These are phyloP conservation scores for Peniophora sp. DNA, from an alignment of 1,284 basidiomycete genomes.

Conservation along the genomic window DNA sequence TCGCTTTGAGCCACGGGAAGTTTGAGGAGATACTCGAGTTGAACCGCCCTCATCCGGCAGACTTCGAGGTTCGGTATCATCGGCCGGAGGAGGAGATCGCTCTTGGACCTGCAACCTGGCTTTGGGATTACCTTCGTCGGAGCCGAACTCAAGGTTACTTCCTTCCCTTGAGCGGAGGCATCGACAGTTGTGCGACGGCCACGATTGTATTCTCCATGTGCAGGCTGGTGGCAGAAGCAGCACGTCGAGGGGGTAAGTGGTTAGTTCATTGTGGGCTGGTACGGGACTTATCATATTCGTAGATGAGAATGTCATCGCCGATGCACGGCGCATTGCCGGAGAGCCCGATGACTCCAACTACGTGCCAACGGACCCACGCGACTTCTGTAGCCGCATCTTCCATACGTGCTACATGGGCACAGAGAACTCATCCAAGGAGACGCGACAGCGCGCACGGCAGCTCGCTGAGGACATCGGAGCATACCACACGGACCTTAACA, in stretches of 20 bases:
- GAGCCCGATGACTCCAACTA: constrained; percentile 78
- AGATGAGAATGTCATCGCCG: constrained; percentile 86
- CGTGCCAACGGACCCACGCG: constrained; percentile 77
- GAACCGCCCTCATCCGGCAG: not conserved
- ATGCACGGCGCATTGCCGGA: constrained; percentile 85
- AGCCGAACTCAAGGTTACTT: constrained; percentile 96
- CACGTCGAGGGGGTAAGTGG: constrained; percentile 57
- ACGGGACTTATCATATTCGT: constrained; percentile 2
- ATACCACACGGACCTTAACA: constrained; percentile 94
- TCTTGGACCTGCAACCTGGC: constrained; percentile 96
- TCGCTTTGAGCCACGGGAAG: constrained; percentile 67
- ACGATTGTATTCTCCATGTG: constrained; percentile 97
- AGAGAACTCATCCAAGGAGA: constrained; percentile 88
- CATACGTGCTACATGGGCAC: constrained; percentile 99
- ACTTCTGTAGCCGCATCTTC: constrained; percentile 85
- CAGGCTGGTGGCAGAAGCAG: constrained; percentile 76
- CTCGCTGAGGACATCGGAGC: constrained; percentile 86
- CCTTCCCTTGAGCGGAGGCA: constrained; percentile 93
- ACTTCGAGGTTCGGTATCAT: constrained; percentile 35
- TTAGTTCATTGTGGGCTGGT: not conserved
- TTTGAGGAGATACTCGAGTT: constrained; percentile 40
- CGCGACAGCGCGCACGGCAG: constrained; percentile 79
- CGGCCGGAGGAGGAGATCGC: constrained; percentile 92
- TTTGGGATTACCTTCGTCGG: constrained; percentile 97
- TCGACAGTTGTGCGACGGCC: constrained; percentile 95